phyloP scores from a whole-genome alignment of 768 basidiomycete genomes.

The Chiua virens region DNA sequence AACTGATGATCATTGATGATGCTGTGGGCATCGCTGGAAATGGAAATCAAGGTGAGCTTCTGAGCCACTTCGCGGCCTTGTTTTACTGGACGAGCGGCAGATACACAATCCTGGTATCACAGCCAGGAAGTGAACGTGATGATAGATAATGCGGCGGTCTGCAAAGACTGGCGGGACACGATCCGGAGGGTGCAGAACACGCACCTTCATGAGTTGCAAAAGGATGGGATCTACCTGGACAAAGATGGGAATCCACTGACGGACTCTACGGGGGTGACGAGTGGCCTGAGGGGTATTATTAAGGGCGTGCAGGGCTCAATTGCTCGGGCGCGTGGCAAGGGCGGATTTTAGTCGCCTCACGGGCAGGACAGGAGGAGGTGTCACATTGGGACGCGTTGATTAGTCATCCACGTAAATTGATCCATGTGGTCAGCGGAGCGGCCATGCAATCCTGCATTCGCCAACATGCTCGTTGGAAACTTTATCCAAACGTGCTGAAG shows the following conservation, averaged over 20 bases:
- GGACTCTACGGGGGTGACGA: conserved; percentile 39
- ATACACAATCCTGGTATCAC: conserved; percentile 72
- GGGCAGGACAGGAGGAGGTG: neutral
- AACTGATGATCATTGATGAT: conserved; percentile 67
- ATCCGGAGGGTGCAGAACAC: conserved; percentile 58
- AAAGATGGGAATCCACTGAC: conserved; percentile 39
- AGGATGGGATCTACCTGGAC: conserved; percentile 61
- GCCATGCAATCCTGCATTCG: neutral
- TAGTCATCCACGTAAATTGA: conserved; percentile 12
- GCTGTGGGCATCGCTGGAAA: conserved; percentile 66
- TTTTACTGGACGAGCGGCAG: conserved; percentile 23
- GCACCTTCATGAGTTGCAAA: conserved; percentile 42
- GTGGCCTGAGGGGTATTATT: conserved; percentile 38
- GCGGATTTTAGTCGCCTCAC: conserved; percentile 32
- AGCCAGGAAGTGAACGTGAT: conserved; percentile 69
- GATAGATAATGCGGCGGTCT: conserved; percentile 54
- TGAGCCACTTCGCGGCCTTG: neutral
- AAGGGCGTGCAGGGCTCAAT: conserved; percentile 45
- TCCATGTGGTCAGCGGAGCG: conserved; percentile 7
- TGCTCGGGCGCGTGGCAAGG: conserved; percentile 41
- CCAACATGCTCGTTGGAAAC: no score
- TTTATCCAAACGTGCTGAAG: neutral
- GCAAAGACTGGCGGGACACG: conserved; percentile 55
- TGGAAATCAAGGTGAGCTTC: conserved; percentile 57
- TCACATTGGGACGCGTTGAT: neutral